These are phyloP conservation scores for Choricystis sp. DNA, from an alignment of 139 green algal species.

Conservation along the genomic window DNA sequence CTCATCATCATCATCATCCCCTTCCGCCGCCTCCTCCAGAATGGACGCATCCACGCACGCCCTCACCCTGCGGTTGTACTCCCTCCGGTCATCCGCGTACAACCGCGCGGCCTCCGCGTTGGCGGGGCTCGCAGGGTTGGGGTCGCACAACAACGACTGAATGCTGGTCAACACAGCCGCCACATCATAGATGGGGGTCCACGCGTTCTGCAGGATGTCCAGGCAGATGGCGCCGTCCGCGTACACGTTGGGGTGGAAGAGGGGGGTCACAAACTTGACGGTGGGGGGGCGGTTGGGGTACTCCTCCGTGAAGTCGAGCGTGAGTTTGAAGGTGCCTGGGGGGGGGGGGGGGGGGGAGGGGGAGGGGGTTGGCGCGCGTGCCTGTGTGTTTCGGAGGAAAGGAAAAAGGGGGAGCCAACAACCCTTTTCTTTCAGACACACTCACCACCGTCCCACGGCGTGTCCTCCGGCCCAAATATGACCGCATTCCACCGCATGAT, in stretches of 20 bases:
- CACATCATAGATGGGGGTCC: constrained; percentile 98
- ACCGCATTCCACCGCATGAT: constrained; percentile 99
- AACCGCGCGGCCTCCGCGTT: constrained; percentile 90
- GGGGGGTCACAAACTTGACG: constrained; percentile 84
- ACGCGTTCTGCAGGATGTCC: constrained; percentile 98
- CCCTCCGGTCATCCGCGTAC: constrained; percentile 68
- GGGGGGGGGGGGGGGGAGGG: background rate
- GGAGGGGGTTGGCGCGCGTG: too few relatives aligned
- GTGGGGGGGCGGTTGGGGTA: constrained; percentile 95
- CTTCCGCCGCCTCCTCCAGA: constrained; percentile 12
- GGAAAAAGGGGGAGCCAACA: background rate
- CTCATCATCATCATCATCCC: constrained; percentile 9
- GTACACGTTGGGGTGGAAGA: constrained; percentile 98
- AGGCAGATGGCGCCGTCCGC: constrained; percentile 90
- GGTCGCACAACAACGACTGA: constrained; percentile 85
- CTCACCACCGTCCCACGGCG: constrained; percentile 85
- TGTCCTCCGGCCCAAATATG: constrained; percentile 96
- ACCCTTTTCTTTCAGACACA: background rate
- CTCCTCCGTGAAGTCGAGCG: constrained; percentile 87
- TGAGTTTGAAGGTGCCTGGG: constrained; percentile 87
- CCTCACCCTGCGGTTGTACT: constrained; percentile 83
- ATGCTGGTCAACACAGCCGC: constrained; percentile 93
- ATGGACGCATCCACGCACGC: constrained; percentile 71
- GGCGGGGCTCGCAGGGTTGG: constrained; percentile 93
- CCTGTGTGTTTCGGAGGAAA: too few relatives aligned